phyloP scores from a whole-genome alignment of 163 green algal species.

The Chlamydomonas reinhardtii region DNA sequence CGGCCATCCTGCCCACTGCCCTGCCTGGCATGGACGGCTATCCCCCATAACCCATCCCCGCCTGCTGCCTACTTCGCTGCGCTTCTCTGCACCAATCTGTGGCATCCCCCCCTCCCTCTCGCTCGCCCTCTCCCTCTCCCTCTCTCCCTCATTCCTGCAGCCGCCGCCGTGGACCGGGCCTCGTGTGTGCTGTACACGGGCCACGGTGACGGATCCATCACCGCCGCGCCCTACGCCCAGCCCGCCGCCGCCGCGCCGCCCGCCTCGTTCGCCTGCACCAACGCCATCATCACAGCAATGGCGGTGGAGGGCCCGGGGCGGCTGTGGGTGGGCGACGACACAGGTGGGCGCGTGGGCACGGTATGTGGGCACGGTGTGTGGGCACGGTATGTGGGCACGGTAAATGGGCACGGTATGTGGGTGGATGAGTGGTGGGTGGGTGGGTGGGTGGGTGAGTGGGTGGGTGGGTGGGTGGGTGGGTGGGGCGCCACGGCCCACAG shows the following conservation, averaged over 20 bases:
- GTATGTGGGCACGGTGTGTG: neutral
- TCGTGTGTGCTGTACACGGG: neutral
- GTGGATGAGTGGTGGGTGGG: too few relatives aligned
- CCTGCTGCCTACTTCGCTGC: too few relatives aligned
- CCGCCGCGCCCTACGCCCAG: neutral
- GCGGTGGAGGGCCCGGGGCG: neutral
- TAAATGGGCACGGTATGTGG: too few relatives aligned
- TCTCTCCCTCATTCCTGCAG: neutral
- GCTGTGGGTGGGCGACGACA: slow-evolving; percentile 3
- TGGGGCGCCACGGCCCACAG: too few relatives aligned
- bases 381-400: too few relatives aligned
- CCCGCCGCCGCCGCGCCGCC: neutral
- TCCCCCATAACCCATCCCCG: too few relatives aligned
- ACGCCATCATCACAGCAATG: neutral
- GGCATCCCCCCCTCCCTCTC: too few relatives aligned
- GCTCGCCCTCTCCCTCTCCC: neutral
- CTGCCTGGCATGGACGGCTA: too few relatives aligned
- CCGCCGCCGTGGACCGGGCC: neutral
- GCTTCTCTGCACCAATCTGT: too few relatives aligned
- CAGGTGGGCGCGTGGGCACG: neutral
- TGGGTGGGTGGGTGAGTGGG: too few relatives aligned
- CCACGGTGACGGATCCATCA: neutral
- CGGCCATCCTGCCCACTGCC: too few relatives aligned
- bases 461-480: too few relatives aligned
- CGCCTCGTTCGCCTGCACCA: neutral